Evolutionary conservation across 495 filamentous ascomycete species (phyloP).

Genomic region (Immersiella caudata): DNA sequence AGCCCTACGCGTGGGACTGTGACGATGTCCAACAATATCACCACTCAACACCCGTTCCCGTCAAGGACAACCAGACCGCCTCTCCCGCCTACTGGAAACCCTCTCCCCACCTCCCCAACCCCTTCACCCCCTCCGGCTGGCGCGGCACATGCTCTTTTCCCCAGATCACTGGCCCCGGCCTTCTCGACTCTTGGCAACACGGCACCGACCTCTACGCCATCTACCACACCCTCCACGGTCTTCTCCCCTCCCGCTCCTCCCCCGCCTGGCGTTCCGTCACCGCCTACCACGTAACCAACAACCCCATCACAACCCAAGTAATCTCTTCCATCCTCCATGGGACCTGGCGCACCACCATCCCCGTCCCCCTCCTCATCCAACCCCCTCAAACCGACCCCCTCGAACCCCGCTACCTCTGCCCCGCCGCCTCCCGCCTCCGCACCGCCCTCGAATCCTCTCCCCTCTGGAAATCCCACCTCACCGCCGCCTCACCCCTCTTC

Average conservation of each 20-base stretch:
- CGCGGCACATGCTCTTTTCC: conserved; percentile 70
- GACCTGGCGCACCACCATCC: conserved; percentile 51
- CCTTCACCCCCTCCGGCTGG: conserved; percentile 60
- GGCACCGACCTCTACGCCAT: conserved; percentile 65
- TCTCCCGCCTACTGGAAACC: conserved; percentile 60
- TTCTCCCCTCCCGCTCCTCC: conserved; percentile 51
- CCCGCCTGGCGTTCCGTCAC: conserved; percentile 43
- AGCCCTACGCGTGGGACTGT: conserved; percentile 68
- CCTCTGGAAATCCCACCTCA: conserved; percentile 61
- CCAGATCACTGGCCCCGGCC: conserved; percentile 65
- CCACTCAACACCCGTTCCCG: conserved; percentile 54
- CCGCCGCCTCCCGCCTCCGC: conserved; percentile 48
- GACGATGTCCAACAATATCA: conserved; percentile 62
- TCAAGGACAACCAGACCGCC: conserved; percentile 40
- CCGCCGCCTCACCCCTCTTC: conserved; percentile 54
- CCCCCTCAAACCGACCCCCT: conserved; percentile 61
- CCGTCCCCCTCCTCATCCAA: conserved; percentile 54
- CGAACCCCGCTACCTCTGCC: conserved; percentile 64
- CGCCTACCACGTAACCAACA: conserved; percentile 66
- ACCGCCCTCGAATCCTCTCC: conserved; percentile 48
- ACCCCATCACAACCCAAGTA: conserved; percentile 72
- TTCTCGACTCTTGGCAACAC: conserved; percentile 68
- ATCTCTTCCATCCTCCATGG: conserved; percentile 65
- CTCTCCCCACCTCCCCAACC: conserved; percentile 58
- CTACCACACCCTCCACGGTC: conserved; percentile 61